Conservation (phyloP, 139 green algal species). For the Tetradesmus obliquus region DNA sequence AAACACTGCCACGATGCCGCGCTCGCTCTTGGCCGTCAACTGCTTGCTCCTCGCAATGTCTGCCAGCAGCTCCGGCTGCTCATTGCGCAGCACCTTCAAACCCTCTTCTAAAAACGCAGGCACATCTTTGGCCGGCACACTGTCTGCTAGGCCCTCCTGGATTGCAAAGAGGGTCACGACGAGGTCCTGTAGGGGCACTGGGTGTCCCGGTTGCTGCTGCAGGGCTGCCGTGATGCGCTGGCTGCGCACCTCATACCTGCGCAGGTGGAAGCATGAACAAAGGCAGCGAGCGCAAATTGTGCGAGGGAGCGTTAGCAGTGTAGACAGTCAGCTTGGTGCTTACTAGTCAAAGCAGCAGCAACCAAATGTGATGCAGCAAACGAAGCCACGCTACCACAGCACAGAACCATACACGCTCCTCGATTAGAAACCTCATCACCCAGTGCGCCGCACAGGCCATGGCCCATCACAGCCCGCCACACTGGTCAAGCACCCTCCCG, state of each 20-base stretch:
- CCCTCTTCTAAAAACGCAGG: conserved; percentile 20
- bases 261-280: background rate
- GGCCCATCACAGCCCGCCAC: no score
- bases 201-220: conserved; percentile 55
- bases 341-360: background rate
- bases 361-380: background rate
- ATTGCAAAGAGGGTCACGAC: conserved; percentile 65
- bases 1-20: background rate
- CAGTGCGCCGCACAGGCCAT: no score
- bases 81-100: background rate
- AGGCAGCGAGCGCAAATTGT: background rate
- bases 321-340: background rate
- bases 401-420: background rate
- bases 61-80: conserved; percentile 18
- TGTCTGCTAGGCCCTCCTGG: conserved; percentile 59
- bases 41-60: conserved; percentile 25
- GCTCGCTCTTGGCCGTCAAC: conserved; percentile 26
- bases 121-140: conserved; percentile 45
- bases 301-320: background rate
- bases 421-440: no score
- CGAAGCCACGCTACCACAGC: background rate
- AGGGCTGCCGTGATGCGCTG: conserved; percentile 60
- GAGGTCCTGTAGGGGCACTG: conserved; percentile 63
- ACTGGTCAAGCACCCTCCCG: no score
- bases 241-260: conserved; percentile 50